Base-by-base conservation (phyloP, 768 basidiomycete genomes). In the Kwoniella sp. region DNA sequence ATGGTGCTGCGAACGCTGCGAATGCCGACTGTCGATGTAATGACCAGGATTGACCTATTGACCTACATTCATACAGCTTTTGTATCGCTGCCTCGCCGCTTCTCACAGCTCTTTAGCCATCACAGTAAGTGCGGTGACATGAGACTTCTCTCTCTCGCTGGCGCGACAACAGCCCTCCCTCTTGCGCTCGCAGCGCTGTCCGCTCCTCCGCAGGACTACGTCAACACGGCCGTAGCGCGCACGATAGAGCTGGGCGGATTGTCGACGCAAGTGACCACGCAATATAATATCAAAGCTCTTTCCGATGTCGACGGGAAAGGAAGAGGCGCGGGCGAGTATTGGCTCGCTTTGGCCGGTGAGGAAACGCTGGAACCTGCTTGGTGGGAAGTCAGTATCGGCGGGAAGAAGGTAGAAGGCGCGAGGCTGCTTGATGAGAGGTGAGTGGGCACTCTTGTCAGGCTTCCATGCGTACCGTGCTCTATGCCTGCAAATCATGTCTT, bases 191-290 rank as follows among this genome's bases (percentile, higher is more conserved):
- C 63, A 8, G 53, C 54, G 22, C 30, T 62, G 23, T 48, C 60
- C 13, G 54, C 61, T 28, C 60, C 73, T 20, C 63, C 76, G 9
- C 65, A 68, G n/a, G 68, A 71, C 55, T 82, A 67, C 65, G 54
- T 75, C 64, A 82, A 82, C 63, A 91, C 90, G 23, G 91, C 89
- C 68, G 85, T 98, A 66, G 90, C 93, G 31, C 89, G 92, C 74
- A 88, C 90, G 4, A 84, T 93, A 65, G 94, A 96, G 73, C 89
- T 96, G 25, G 92, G 90, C 37, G 94, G 94, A 57, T 85, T 93
- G 22, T 85, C 92, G 25, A 89, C 92, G 61, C 88, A 90, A 83
- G 87, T 93, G 84, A 90, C 88, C 59, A 95, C 93, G 52, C 90
- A 92, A 54, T 96, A 89, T 81, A 87, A 90, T 22, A 86, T 92